Evolutionary conservation across 2,329 filamentous ascomycete species (phyloP).

Genomic region (Alternaria sp.): DNA sequence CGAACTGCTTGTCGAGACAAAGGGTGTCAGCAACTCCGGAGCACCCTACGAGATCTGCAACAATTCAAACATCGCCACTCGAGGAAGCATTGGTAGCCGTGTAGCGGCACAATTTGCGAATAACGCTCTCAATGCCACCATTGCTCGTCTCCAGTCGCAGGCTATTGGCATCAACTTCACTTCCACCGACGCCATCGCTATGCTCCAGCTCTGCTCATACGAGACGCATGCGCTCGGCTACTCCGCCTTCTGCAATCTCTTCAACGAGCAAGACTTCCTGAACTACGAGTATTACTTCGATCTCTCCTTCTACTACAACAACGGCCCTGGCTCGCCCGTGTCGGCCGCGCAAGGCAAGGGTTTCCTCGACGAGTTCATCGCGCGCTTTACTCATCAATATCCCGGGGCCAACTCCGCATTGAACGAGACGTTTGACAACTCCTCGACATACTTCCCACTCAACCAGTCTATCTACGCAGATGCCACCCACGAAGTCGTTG

Average conservation of each 20-base stretch:
- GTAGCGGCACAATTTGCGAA: slow-evolving; percentile 35
- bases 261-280: slow-evolving; percentile 55
- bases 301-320: slow-evolving; percentile 51
- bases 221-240: slow-evolving; percentile 54
- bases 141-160: slow-evolving; percentile 42
- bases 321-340: slow-evolving; percentile 43
- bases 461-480: slow-evolving; percentile 55
- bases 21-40: slow-evolving; percentile 40
- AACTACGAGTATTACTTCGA: slow-evolving; percentile 58
- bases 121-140: slow-evolving; percentile 41
- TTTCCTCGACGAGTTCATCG: slow-evolving; percentile 43
- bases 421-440: slow-evolving; percentile 51
- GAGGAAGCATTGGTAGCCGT: slow-evolving; percentile 40
- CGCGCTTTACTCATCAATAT: slow-evolving; percentile 39
- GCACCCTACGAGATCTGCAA: slow-evolving; percentile 43
- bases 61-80: slow-evolving; percentile 40
- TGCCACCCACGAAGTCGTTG: slow-evolving; percentile 56
- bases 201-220: slow-evolving; percentile 53
- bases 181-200: slow-evolving; percentile 49
- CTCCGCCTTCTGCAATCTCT: slow-evolving; percentile 55
- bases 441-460: slow-evolving; percentile 55
- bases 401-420: slow-evolving; percentile 32
- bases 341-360: slow-evolving; percentile 47
- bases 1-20: slow-evolving; percentile 41
- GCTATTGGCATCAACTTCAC: slow-evolving; percentile 42